phyloP scores from a whole-genome alignment of 2,329 filamentous ascomycete genomes.

The Colletotrichum cordylinicola region DNA sequence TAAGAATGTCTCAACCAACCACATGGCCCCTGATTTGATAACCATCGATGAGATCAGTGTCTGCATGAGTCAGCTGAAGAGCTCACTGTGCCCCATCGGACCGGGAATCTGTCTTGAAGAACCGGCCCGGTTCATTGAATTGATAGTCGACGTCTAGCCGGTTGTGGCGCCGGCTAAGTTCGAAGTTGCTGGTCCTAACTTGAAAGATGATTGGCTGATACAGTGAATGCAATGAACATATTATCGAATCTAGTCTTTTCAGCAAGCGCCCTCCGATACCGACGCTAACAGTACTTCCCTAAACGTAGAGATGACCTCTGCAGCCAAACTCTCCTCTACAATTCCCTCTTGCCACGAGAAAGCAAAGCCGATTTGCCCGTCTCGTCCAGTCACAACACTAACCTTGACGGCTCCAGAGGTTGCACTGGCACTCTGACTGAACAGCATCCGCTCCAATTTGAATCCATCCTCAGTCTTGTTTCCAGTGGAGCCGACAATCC shows the following conservation, averaged over 20 bases:
- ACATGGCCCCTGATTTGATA: not conserved
- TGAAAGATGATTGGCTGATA: not conserved
- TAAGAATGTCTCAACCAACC: not conserved
- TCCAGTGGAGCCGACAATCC: not conserved
- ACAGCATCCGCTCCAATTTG: not conserved
- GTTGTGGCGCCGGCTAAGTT: not conserved
- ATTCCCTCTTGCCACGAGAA: not conserved
- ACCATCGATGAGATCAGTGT: accelerated
- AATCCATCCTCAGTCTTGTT: not conserved
- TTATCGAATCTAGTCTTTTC: not conserved
- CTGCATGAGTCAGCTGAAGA: not conserved
- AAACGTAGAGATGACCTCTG: not conserved
- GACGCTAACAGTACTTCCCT: not conserved
- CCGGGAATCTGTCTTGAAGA: not conserved
- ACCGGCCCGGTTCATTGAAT: not conserved
- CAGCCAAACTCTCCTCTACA: not conserved
- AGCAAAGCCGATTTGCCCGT: not conserved
- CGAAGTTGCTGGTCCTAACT: not conserved
- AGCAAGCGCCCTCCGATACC: not conserved
- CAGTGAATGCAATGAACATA: not conserved
- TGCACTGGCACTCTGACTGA: not conserved
- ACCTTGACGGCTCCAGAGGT: not conserved
- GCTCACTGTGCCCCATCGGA: not conserved
- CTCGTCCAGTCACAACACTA: not conserved
- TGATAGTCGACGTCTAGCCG: not conserved